Evolutionary conservation across 177 flowering plant species (phyloP).

Genomic region (Tripterygium wilfordii): DNA sequence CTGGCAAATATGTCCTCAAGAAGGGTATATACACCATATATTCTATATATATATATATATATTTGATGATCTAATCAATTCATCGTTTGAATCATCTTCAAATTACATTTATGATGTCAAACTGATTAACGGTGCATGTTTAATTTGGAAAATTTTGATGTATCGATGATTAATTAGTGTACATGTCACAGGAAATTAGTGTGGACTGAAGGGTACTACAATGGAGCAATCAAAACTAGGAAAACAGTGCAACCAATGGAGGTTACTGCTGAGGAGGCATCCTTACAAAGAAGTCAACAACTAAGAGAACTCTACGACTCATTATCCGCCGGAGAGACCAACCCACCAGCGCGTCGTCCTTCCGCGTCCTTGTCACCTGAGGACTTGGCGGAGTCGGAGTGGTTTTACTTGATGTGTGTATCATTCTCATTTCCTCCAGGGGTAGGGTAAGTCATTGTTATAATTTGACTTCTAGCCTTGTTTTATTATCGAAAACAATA

Average conservation of each 20-base stretch:
- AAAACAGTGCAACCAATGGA: conserved; percentile 94
- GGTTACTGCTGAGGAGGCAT: conserved; percentile 82
- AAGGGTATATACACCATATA: conserved; percentile 52
- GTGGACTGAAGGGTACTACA: conserved; percentile 95
- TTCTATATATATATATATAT: no score
- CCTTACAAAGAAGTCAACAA: conserved; percentile 84
- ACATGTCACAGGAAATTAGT: conserved; percentile 45
- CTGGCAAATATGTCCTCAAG: conserved; percentile 85
- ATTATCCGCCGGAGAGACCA: conserved; percentile 62
- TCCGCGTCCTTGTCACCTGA: conserved; percentile 88
- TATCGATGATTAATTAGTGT: no score
- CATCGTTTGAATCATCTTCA: no score
- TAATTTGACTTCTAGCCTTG: neutral
- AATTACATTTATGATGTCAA: no score
- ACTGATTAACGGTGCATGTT: no score
- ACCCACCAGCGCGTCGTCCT: conserved; percentile 70
- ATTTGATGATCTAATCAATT: no score
- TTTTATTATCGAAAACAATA: no score
- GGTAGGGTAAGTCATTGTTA: conserved; percentile 50
- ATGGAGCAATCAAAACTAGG: conserved; percentile 94
- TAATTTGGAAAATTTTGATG: no score
- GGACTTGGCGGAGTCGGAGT: conserved; percentile 93
- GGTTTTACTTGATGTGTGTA: conserved; percentile 97
- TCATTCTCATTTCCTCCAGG: conserved; percentile 91
- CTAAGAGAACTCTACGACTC: conserved; percentile 87